A percentile compares a stretch with the other conserved stretches of the same genome.
These are phyloP conservation scores for Teunomyces funiuensis DNA, from an alignment of 805 yeast species.

Conservation along the genomic window DNA sequence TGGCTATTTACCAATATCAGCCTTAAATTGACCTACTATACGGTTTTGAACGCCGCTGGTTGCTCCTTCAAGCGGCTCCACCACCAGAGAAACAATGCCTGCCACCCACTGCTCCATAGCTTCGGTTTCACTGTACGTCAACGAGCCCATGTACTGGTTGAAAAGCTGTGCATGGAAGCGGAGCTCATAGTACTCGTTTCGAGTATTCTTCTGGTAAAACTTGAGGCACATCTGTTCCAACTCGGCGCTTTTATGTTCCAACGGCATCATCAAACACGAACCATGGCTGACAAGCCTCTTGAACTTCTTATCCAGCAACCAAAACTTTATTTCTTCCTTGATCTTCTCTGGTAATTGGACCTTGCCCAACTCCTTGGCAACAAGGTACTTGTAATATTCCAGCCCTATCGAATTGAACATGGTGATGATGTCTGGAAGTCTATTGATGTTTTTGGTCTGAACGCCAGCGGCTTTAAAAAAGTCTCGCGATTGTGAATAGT, in stretches of 20 bases:
- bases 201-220: constrained; percentile 6
- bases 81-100: constrained; percentile 7
- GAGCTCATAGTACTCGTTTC: constrained; percentile 11
- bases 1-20: neutral
- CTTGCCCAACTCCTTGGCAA: constrained; percentile 5
- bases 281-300: constrained; percentile 13
- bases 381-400: constrained; percentile 13
- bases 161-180: constrained; percentile 17
- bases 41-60: neutral
- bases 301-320: constrained; percentile 13
- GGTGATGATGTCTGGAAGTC: constrained; percentile 16
- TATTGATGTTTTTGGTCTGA: constrained; percentile 7
- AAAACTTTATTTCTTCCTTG: constrained; percentile 10
- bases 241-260: constrained; percentile 5
- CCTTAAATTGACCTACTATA: neutral
- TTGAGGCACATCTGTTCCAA: constrained; percentile 5
- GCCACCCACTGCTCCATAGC: constrained; percentile 15
- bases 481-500: constrained; percentile 15
- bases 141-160: constrained; percentile 21
- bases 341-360: constrained; percentile 6
- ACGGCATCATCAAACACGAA: constrained; percentile 13
- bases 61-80: neutral
- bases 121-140: constrained; percentile 9
- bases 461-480: constrained; percentile 8
- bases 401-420: constrained; percentile 17